Base-by-base conservation (phyloP, 768 basidiomycete genomes). In the Calvatia gigantea region DNA sequence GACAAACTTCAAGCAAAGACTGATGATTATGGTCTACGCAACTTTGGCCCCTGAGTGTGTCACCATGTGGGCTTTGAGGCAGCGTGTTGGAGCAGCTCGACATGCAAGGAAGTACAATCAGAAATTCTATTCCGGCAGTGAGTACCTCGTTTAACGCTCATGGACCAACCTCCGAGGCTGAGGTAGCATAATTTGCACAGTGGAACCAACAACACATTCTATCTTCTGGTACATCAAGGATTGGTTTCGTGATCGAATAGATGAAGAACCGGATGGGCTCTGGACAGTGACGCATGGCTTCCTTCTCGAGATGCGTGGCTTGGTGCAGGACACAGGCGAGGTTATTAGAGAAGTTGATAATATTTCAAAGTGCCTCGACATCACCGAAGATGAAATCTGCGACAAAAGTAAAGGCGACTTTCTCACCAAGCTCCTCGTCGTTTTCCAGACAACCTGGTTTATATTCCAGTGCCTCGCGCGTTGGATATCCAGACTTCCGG, bases 391-490 rank as follows among this genome's bases (percentile, higher is more conserved):
- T 29, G 53, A 61, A 3, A 67, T 70, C 46, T 39, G 50, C 11
- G 62, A 68, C 62, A 60, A 59, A 27, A 68, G 64, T 58, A 68
- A 68, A 43, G 64, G 56, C 0, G 61, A 68, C 31, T 54, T 51
- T 6, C 54, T 70, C 7, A 43, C 62, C n/a, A 70, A 69, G 29
- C 28, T 50, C 6, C 27, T 69, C 8, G 58, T 65, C 9, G 8
- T 65, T 11, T 12, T 63, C 3, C 69, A 70, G 48, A 43, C 58
- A 4, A 38, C 47, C 4, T 69, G 64, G 63, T 68, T 69, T 42
- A 41, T 43, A n/a, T 32, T 55, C 53, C 60, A 57, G 28, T 39
- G 46, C 37, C 17, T 57, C 35, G 48, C 48, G 3, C 45, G 49
- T 2, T 38, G 51, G 51, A 37, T 25, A 28, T 17, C 15, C 19